Evolutionary conservation across 345 rosid genomes (phyloP), one percentile per base, ranked within the genome.

Genomic region (Murraya paniculata): DNA sequence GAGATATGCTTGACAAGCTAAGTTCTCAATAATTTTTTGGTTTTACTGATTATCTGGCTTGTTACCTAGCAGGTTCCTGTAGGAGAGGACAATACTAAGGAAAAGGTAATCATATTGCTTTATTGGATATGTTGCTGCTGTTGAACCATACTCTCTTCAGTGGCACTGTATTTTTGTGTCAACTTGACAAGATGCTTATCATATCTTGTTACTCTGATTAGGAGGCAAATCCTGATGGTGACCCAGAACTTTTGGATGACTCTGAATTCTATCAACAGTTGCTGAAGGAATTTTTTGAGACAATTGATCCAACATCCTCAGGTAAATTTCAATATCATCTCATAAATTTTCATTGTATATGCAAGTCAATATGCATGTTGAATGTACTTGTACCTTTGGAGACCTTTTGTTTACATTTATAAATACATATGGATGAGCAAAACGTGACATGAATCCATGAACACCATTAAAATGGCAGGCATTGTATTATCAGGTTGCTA

Each of bases 231-330:
- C 69, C 81, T 55, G 94, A 87, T 80, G 94, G 91, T 77, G 97
- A 96, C 82, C 94, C 95, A 41, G 98, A 94, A 80, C 97, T 96
- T 73, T 81, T 96, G 45, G 93, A 94, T 25, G 99, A 96, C 76
- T 45, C 94, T 2, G 97, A 96, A 78, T 96, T 96, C 82, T 94
- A 92, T 86, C 95, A 91, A 82, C 98, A 91, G 62, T 82, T 91
- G 24, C 81, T 94, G 81, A 94, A 89, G 81, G 98, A 94, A 80
- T 94, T 94, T 84, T 88, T 92, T 76, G 98, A 96, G 90, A 73
- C 89, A 5, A 21, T 91, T 14, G 98, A 92, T 77, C 91, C 96
- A 58, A 38, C 89, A 68, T 90, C 97, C 58, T 84, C 94, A 0
- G 97, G 97, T 94, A 80, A 64, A 64, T 53, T 21, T 64, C 38